Percentiles rank a stretch among this genome's conserved stretches.
These are phyloP conservation scores for Solanum habrochaites DNA, from an alignment of 257 asterid genomes.

Conservation along the genomic window DNA sequence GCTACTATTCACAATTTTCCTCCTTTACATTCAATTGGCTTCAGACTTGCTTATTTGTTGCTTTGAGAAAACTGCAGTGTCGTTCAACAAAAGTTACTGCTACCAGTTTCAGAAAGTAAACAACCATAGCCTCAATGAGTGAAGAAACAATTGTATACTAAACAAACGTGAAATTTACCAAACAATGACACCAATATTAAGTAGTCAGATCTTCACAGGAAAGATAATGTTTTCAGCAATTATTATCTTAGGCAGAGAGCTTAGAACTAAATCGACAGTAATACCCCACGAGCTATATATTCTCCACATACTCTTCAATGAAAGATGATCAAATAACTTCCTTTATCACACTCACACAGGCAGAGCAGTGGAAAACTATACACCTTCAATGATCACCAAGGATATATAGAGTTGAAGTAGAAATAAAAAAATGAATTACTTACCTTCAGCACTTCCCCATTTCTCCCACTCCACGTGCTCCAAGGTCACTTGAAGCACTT, in stretches of 20 bases:
- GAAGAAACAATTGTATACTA: neutral
- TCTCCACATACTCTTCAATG: neutral
- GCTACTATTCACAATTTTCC: neutral
- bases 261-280: neutral
- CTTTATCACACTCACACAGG: neutral
- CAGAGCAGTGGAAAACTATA: neutral
- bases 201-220: neutral
- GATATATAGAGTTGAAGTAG: neutral
- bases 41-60: neutral
- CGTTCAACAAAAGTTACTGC: neutral
- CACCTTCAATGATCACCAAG: neutral
- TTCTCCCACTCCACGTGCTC: slow-evolving; percentile 58
- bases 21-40: neutral
- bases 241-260: neutral
- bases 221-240: neutral
- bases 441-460: slow-evolving; percentile 61
- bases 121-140: neutral
- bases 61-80: neutral
- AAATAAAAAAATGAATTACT: neutral
- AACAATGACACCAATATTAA: neutral
- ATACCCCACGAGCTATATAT: neutral
- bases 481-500: slow-evolving; percentile 52
- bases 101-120: neutral
- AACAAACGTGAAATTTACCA: neutral
- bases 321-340: neutral